Evolutionary conservation across 176 grass and related monocot species (phyloP).

Genomic region (Carex littledalei): DNA sequence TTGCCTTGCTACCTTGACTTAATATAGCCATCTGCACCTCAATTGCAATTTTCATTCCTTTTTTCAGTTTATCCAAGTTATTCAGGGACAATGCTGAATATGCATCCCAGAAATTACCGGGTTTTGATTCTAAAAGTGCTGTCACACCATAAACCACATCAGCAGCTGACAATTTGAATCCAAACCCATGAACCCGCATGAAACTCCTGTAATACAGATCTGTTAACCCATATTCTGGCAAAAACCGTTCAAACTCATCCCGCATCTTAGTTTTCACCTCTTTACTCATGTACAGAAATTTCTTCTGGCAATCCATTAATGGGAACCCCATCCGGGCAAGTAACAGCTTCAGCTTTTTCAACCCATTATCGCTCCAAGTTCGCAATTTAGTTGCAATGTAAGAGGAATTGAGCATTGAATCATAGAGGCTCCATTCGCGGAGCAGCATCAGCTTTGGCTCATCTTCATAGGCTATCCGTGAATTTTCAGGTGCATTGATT

Average conservation of each 20-base stretch:
- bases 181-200: constrained; percentile 68
- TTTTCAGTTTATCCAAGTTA: constrained; percentile 62
- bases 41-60: constrained; percentile 75
- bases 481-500: constrained; percentile 67
- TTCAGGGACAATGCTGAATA: constrained; percentile 66
- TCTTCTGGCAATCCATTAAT: constrained; percentile 77
- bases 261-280: constrained; percentile 89
- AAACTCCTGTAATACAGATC: constrained; percentile 87
- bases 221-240: constrained; percentile 84
- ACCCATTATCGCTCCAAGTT: constrained; percentile 86
- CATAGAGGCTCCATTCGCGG: constrained; percentile 72
- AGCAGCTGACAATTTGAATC: constrained; percentile 71
- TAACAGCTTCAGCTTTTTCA: constrained; percentile 89
- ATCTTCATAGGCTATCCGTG: constrained; percentile 84
- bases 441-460: constrained; percentile 78
- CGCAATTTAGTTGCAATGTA: constrained; percentile 83
- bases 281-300: constrained; percentile 92
- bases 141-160: constrained; percentile 93
- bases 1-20: constrained; percentile 77
- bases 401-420: constrained; percentile 91
- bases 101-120: constrained; percentile 76
- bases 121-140: constrained; percentile 57
- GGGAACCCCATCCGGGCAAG: constrained; percentile 90
- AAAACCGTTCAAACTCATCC: constrained; percentile 70
- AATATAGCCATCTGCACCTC: constrained; percentile 76